These are phyloP conservation scores for Rhodotorula toruloides DNA, from an alignment of 768 basidiomycete species.

Conservation along the genomic window DNA sequence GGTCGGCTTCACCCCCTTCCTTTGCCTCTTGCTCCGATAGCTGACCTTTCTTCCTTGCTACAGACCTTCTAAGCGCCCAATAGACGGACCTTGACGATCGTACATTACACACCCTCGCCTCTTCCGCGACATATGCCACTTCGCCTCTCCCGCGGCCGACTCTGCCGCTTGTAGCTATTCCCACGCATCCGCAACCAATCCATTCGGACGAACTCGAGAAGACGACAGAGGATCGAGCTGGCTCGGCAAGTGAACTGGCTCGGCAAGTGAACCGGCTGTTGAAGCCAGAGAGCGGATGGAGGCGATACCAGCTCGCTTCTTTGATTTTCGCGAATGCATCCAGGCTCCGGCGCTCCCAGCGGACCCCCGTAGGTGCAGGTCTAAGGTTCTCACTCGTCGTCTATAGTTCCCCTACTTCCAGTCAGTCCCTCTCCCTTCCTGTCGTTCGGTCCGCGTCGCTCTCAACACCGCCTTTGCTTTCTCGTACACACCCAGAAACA, in stretches of 20 bases:
- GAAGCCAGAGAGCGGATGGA: no score
- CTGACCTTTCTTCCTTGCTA: background rate
- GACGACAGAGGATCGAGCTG: no score
- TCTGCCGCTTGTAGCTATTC: background rate
- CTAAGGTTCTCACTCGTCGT: no score
- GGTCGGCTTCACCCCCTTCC: background rate
- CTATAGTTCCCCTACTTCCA: background rate
- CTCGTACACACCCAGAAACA: conserved; percentile 96
- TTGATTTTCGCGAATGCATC: no score
- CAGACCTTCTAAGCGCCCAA: background rate
- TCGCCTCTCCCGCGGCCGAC: background rate
- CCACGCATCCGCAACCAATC: background rate
- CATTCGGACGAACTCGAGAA: background rate
- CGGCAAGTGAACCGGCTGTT: no score
- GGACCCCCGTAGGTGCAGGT: no score
- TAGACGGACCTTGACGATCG: no score
- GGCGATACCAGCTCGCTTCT: background rate
- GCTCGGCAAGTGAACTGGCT: no score
- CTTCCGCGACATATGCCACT: no score
- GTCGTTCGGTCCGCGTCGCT: background rate
- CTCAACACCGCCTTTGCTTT: conserved; percentile 50
- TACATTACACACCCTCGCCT: no score
- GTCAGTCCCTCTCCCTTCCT: background rate
- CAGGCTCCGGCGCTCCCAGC: no score
- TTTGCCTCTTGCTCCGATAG: background rate